phyloP scores from a whole-genome alignment of 1,139 yeast genomes.

The Candida sp. region DNA sequence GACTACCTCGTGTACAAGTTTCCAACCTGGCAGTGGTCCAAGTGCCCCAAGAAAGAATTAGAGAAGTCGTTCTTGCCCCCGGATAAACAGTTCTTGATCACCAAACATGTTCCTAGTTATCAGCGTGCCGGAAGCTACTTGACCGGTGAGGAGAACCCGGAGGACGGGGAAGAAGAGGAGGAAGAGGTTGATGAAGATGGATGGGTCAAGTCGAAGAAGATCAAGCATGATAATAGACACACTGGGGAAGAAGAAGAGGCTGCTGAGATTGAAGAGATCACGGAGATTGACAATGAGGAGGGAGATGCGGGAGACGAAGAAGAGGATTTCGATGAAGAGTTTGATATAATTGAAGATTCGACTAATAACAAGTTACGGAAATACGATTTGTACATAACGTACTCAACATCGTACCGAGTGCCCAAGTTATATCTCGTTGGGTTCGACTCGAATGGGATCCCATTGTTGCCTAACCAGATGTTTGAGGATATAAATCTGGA shows the following conservation, averaged over 20 bases:
- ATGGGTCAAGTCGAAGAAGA: slow-evolving; percentile 48
- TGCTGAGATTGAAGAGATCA: slow-evolving; percentile 29
- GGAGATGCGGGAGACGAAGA: slow-evolving; percentile 30
- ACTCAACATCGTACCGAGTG: slow-evolving; percentile 94
- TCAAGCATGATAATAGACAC: slow-evolving; percentile 6
- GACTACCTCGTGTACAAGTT: slow-evolving; percentile 88
- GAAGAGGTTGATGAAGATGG: slow-evolving; percentile 57
- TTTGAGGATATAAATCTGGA: slow-evolving; percentile 93
- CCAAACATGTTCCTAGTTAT: slow-evolving; percentile 87
- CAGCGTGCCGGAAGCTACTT: slow-evolving; percentile 70
- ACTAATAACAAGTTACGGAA: slow-evolving; percentile 53
- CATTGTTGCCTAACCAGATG: slow-evolving; percentile 88
- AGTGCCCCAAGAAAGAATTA: slow-evolving; percentile 59
- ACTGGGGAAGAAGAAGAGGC: background rate
- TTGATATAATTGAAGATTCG: slow-evolving; percentile 28
- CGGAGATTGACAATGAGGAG: slow-evolving; percentile 38
- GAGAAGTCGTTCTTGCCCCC: slow-evolving; percentile 77
- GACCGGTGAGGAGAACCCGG: slow-evolving; percentile 42
- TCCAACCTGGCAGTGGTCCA: slow-evolving; percentile 97
- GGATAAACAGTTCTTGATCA: slow-evolving; percentile 86
- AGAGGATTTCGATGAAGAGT: slow-evolving; percentile 30
- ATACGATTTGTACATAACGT: slow-evolving; percentile 88
- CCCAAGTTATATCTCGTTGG: slow-evolving; percentile 96
- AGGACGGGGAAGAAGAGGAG: slow-evolving; percentile 38
- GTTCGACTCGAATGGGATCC: slow-evolving; percentile 81